phyloP scores from a whole-genome alignment of 75 land plant species.

The Isoetes taiwanensis region DNA sequence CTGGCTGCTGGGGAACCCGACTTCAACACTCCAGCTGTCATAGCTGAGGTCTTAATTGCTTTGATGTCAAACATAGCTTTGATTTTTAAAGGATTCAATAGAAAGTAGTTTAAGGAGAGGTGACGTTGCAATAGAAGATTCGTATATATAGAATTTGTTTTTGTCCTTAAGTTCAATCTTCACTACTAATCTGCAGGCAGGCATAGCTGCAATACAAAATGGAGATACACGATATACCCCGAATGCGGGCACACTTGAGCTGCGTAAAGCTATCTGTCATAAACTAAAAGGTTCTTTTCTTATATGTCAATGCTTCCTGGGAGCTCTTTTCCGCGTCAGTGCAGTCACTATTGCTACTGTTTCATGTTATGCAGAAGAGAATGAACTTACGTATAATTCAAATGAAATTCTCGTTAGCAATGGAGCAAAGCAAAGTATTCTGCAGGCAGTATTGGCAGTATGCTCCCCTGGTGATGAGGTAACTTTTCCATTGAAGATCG shows the following conservation, averaged over 20 bases:
- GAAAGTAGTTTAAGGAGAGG: too few species aligned
- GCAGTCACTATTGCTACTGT: too few species aligned
- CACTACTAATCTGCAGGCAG: constrained; percentile 63
- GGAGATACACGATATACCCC: constrained; percentile 89
- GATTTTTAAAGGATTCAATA: too few species aligned
- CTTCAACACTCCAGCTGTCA: constrained; percentile 64
- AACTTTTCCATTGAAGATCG: neutral
- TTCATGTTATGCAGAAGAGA: constrained; percentile 67
- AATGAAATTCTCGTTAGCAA: constrained; percentile 93
- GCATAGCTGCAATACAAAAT: constrained; percentile 66
- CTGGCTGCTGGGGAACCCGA: constrained; percentile 96
- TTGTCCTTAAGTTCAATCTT: too few species aligned
- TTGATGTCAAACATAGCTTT: too few species aligned
- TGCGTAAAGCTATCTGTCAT: constrained; percentile 73
- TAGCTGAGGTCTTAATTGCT: constrained; percentile 82
- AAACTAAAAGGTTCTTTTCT: constrained; percentile 55
- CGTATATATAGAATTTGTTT: too few species aligned
- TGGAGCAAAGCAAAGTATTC: constrained; percentile 87
- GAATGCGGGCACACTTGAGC: constrained; percentile 89
- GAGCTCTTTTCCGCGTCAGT: too few species aligned
- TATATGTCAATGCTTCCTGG: neutral
- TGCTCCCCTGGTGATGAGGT: constrained; percentile 99
- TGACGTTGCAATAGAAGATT: too few species aligned
- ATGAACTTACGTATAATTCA: constrained; percentile 68
- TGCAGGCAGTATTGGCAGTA: constrained; percentile 86